phyloP scores from a whole-genome alignment of 371 early-diverging fungal genomes.

The Chytridiales sp. region DNA sequence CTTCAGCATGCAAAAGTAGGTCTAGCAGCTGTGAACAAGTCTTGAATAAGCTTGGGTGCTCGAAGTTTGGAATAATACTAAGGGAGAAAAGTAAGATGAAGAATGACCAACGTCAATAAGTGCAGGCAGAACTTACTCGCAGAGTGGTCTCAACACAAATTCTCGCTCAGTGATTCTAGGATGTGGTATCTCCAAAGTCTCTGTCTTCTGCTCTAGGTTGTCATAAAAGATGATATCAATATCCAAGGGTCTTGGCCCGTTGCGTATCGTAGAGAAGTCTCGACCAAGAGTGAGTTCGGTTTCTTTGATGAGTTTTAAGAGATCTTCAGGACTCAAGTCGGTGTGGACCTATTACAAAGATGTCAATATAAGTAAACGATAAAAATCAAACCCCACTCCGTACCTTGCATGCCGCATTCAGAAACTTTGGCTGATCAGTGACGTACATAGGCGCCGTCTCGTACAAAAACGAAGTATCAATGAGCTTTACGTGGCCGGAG shows the following conservation, averaged over 20 bases:
- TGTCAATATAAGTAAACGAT: slow-evolving; percentile 13
- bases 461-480: slow-evolving; percentile 96
- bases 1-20: slow-evolving; percentile 61
- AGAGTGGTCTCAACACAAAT: slow-evolving; percentile 92
- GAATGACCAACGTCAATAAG: background rate
- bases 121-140: slow-evolving; percentile 63
- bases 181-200: slow-evolving; percentile 83
- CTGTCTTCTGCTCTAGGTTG: slow-evolving; percentile 63
- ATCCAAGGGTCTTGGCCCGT: slow-evolving; percentile 93
- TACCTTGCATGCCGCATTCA: slow-evolving; percentile 87
- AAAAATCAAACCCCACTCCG: slow-evolving; percentile 12
- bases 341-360: slow-evolving; percentile 59
- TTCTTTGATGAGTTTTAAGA: slow-evolving; percentile 78
- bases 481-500: slow-evolving; percentile 56
- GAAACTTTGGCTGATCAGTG: slow-evolving; percentile 85
- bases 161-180: slow-evolving; percentile 83
- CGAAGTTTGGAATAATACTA: slow-evolving; percentile 82
- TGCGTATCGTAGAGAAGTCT: slow-evolving; percentile 62
- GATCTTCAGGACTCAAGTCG: slow-evolving; percentile 65
- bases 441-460: slow-evolving; percentile 96
- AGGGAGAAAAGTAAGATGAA: background rate
- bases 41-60: slow-evolving; percentile 84
- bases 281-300: slow-evolving; percentile 85
- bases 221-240: slow-evolving; percentile 94
- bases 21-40: slow-evolving; percentile 76